Evolutionary conservation across 768 basidiomycete species (phyloP), one percentile per base, ranked within the genome.

Genomic region (Kwoniella dejecticola): DNA sequence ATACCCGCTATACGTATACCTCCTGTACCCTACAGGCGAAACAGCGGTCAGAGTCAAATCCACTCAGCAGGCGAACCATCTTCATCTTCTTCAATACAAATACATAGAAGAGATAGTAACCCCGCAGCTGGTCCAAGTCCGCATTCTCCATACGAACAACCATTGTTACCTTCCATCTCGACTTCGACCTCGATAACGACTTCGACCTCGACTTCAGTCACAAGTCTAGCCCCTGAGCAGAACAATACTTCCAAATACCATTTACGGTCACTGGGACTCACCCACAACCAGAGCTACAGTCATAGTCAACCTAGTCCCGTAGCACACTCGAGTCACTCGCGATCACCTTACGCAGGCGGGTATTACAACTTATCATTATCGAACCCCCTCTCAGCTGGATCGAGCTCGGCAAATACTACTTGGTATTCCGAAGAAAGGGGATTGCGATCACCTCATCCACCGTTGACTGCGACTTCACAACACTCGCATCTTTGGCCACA

Each of bases 381-480:
- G 40, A 31, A 53, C 21, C 52, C 60, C 11, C 49, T 42, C 13
- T 62, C 56, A 27, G 40, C 62, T 10, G 52, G 56, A 31, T 44
- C 40, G 3, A 44, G 40, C 29, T 44, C 62, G n/a, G 8, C 55
- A 11, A 57, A 36, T 36, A 36, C 33, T 7, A 36, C 33, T 36
- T 13, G 48, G 45, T 29, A 42, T 31, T 50, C 48, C 13, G 40
- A 31, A 15, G 52, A 64, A 45, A 54, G 63, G 24, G 41, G 53
- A 30, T 41, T 64, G 2, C 63, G 63, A 21, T 64, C 63, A 41
- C 63, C 63, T 12, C 57, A 64, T 64, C 63, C 63, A 27, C 58
- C 63, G 15, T 52, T 64, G 5, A 59, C 63, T 4, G 63, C 63
- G 42, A 19, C 27, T 48, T 21, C 21, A 47, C 27, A 42, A 5